Conservation (phyloP, 768 basidiomycete genomes). For the Hypholoma sublateritium region DNA sequence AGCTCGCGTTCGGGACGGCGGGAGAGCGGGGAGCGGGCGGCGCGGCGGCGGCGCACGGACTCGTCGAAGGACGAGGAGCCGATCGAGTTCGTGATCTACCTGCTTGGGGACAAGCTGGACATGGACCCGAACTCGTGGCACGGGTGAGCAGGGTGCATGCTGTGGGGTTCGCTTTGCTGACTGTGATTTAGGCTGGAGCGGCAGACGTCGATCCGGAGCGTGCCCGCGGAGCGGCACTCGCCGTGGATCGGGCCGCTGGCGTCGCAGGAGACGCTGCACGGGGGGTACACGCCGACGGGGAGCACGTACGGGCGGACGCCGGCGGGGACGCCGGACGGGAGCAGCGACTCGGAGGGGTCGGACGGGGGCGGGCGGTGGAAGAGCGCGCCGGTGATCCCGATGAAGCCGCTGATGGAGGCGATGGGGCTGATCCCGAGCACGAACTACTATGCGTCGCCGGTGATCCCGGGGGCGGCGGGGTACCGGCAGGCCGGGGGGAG, state of each 20-base stretch:
- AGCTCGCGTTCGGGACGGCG: conserved; percentile 20
- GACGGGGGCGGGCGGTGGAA: conserved; percentile 23
- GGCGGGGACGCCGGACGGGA: conserved; percentile 14
- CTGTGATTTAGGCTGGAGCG: conserved; percentile 28
- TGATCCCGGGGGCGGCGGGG: conserved; percentile 22
- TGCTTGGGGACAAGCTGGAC: conserved; percentile 35
- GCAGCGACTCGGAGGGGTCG: conserved; percentile 21
- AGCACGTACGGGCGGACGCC: conserved; percentile 7
- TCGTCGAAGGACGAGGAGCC: conserved; percentile 20
- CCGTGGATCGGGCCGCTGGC: conserved; percentile 43
- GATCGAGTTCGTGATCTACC: conserved; percentile 36
- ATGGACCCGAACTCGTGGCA: conserved; percentile 39
- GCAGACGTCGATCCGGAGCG: conserved; percentile 27
- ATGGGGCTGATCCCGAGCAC: conserved; percentile 24
- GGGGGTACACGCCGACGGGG: background rate
- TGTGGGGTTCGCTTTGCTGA: background rate
- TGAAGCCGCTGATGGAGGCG: conserved; percentile 29
- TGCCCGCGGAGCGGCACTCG: conserved; percentile 29
- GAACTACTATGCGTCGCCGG: conserved; percentile 19
- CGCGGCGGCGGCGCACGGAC: conserved; percentile 15
- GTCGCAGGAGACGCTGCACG: conserved; percentile 24
- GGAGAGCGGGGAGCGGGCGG: conserved; percentile 10
- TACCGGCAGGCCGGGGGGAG: conserved; percentile 15
- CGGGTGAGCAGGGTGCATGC: conserved; percentile 30
- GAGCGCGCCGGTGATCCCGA: conserved; percentile 32